Evolutionary conservation across 371 early-diverging fungal species (phyloP).

Genomic region (Actinomortierella ambigua): DNA sequence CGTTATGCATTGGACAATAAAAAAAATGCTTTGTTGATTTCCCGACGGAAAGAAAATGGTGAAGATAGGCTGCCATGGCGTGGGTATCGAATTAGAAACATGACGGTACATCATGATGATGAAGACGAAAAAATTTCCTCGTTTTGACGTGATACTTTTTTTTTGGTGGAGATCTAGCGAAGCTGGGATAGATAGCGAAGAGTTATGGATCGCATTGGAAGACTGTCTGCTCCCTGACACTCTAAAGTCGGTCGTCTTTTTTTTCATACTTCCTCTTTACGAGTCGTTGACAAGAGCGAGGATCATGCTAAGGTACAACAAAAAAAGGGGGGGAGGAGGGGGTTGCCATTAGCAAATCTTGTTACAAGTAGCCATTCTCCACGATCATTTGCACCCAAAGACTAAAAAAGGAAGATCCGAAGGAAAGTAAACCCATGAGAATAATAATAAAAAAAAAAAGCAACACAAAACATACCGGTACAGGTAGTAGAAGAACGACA

Average conservation of each 20-base stretch:
- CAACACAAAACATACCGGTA: conserved; percentile 56
- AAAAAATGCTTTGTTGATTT: no score
- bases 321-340: neutral
- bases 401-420: conserved; percentile 5
- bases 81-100: neutral
- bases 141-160: neutral
- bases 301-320: conserved; percentile 54
- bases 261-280: no score
- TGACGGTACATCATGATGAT: no score
- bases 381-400: neutral
- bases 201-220: neutral
- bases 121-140: no score
- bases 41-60: no score
- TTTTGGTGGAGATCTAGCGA: conserved; percentile 6
- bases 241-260: no score
- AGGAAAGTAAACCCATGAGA: neutral
- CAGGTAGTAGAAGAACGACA: conserved; percentile 92
- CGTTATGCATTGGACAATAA: no score
- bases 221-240: no score
- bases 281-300: conserved; percentile 66
- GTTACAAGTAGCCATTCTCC: neutral
- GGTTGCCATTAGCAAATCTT: neutral
- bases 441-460: neutral
- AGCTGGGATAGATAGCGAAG: neutral
- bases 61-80: neutral